Conservation (phyloP, 495 filamentous ascomycete genomes). For the Lentithecium fluviatile region DNA sequence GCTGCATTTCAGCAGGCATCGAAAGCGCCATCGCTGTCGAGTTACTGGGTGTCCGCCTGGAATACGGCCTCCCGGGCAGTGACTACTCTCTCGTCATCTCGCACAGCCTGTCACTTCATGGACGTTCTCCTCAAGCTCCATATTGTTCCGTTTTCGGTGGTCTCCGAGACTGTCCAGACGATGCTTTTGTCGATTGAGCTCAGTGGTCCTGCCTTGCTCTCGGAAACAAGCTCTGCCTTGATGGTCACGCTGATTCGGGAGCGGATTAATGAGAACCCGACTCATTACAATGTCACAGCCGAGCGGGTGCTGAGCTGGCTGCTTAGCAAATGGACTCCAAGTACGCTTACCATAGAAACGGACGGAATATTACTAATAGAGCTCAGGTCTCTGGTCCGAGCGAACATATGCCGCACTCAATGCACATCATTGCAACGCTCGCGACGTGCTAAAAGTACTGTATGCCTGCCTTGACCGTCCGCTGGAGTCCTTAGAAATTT, state of each 20-base stretch:
- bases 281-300: conserved; percentile 60
- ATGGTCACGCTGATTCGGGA: conserved; percentile 65
- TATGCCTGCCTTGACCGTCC: conserved; percentile 42
- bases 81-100: conserved; percentile 66
- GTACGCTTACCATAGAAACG: conserved; percentile 46
- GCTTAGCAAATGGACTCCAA: conserved; percentile 73
- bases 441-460: conserved; percentile 45
- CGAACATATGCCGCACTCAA: conserved; percentile 41
- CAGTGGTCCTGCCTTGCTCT: conserved; percentile 75
- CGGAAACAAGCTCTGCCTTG: conserved; percentile 72
- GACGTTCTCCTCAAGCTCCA: conserved; percentile 54
- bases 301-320: conserved; percentile 77
- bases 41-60: conserved; percentile 71
- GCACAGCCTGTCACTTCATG: conserved; percentile 78
- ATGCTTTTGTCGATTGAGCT: conserved; percentile 74
- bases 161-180: conserved; percentile 59
- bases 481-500: background rate
- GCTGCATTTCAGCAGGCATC: conserved; percentile 49
- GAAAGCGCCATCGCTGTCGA: conserved; percentile 39
- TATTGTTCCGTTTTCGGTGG: conserved; percentile 36
- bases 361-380: conserved; percentile 25
- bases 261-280: conserved; percentile 62
- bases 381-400: conserved; percentile 43
- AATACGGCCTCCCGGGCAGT: conserved; percentile 68
- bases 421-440: conserved; percentile 40